A percentile compares a stretch with the other conserved stretches of the same genome.
These are phyloP conservation scores for Emergomyces orientalis DNA, from an alignment of 2,329 filamentous ascomycete genomes.

Conservation along the genomic window DNA sequence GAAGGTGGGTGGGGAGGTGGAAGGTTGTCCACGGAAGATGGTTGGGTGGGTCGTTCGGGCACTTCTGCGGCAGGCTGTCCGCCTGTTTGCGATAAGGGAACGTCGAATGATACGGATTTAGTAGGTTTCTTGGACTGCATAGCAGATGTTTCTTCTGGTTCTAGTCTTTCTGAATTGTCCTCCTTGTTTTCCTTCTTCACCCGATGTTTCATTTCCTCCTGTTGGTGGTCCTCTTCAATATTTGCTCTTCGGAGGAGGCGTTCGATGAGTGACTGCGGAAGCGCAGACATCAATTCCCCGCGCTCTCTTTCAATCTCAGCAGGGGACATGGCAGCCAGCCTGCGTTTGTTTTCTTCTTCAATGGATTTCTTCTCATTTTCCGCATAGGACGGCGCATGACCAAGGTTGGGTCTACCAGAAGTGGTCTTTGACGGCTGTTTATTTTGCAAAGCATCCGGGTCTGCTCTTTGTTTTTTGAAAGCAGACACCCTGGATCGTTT, in stretches of 20 bases:
- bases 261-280: conserved; percentile 68
- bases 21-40: conserved; percentile 24
- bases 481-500: conserved; percentile 63
- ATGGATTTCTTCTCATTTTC: conserved; percentile 61
- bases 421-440: conserved; percentile 1
- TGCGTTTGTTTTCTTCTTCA: conserved; percentile 68
- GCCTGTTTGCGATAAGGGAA: conserved; percentile 14
- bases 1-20: conserved; percentile 28
- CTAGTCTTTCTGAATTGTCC: not conserved
- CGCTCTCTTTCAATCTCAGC: conserved; percentile 74
- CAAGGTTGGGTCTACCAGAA: not conserved
- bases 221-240: conserved; percentile 51
- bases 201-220: not conserved
- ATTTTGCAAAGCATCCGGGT: conserved; percentile 18
- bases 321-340: conserved; percentile 66
- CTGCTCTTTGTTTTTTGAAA: conserved; percentile 62
- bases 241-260: conserved; percentile 66
- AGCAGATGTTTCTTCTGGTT: not conserved
- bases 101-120: conserved; percentile 27
- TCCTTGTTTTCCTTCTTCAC: not conserved
- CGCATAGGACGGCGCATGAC: conserved; percentile 24
- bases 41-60: conserved; percentile 9
- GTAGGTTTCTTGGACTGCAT: conserved; percentile 7
- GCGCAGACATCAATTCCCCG: conserved; percentile 65
- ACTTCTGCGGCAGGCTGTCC: not conserved